Evolutionary conservation across 2,329 filamentous ascomycete species (phyloP).

Genomic region (Talaromyces albobiverticillius): DNA sequence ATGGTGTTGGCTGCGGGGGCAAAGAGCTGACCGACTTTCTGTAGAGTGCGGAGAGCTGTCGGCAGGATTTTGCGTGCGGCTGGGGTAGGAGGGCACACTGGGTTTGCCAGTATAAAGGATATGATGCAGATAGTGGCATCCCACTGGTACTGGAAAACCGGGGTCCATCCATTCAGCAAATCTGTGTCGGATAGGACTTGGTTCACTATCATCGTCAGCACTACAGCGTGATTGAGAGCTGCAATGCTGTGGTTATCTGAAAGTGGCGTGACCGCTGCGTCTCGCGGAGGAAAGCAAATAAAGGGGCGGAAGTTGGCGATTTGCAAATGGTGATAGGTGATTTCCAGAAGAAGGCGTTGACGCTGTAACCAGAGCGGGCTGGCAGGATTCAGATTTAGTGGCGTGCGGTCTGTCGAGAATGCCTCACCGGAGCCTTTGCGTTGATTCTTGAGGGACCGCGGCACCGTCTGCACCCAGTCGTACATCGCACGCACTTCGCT

Average conservation of each 20-base stretch:
- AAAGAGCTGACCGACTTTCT: constrained; percentile 14
- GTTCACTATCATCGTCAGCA: constrained; percentile 32
- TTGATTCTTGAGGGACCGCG: constrained; percentile 31
- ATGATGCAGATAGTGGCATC: constrained; percentile 2
- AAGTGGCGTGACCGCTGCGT: constrained; percentile 14
- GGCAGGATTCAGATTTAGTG: constrained; percentile 27
- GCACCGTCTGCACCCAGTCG: constrained; percentile 31
- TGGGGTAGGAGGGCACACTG: neutral
- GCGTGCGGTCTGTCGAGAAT: constrained; percentile 33
- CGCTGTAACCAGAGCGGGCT: constrained; percentile 36
- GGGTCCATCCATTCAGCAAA: neutral
- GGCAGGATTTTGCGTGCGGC: constrained; percentile 2
- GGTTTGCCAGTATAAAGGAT: constrained; percentile 6
- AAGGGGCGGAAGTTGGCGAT: constrained; percentile 35
- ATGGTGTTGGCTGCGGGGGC: neutral
- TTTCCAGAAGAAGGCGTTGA: constrained; percentile 36
- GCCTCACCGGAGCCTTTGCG: constrained; percentile 26
- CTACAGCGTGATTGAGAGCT: constrained; percentile 29
- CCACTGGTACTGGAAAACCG: constrained; percentile 8
- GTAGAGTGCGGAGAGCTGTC: constrained; percentile 1
- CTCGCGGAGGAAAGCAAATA: constrained; percentile 26
- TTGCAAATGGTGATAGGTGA: constrained; percentile 35
- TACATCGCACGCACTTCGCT: constrained; percentile 21
- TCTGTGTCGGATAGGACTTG: constrained; percentile 21
- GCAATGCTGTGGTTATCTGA: constrained; percentile 22